phyloP scores from a whole-genome alignment of 2,329 filamentous ascomycete genomes.

The Paraconiothyrium brasiliense region DNA sequence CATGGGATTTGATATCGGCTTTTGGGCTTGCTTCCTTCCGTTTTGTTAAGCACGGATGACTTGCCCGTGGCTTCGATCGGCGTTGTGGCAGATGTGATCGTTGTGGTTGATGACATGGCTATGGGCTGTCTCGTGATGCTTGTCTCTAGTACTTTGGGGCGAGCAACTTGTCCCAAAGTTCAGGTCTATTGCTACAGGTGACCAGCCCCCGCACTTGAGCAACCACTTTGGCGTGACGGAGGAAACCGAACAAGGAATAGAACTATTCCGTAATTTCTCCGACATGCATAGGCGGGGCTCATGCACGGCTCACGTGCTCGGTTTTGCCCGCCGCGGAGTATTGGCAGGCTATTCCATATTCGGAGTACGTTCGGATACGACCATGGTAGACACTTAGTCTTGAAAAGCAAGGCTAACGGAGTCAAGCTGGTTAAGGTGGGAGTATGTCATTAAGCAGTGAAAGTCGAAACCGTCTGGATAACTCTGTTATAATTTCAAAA shows the following conservation, averaged over 20 bases:
- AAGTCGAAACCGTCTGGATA: background rate
- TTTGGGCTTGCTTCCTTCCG: background rate
- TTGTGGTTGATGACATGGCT: constrained; percentile 1
- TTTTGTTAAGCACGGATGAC: background rate
- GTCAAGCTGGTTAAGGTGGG: background rate
- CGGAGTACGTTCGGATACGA: background rate
- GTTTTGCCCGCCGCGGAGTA: background rate
- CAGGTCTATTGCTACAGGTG: background rate
- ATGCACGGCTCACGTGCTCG: background rate
- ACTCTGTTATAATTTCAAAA: too few species aligned
- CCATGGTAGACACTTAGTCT: background rate
- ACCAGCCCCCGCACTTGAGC: background rate
- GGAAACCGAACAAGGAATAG: background rate
- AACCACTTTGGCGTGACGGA: background rate
- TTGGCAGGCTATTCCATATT: background rate
- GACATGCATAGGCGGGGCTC: background rate
- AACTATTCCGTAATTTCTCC: background rate
- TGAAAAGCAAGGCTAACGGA: too few species aligned
- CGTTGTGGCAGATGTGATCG: background rate
- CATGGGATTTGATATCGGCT: constrained; percentile 25
- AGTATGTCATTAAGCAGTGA: background rate
- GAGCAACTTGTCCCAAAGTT: background rate
- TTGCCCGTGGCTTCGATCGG: background rate
- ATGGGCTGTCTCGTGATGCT: background rate
- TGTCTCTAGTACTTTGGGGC: background rate